A percentile compares a stretch with the other conserved stretches of the same genome.
These are phyloP conservation scores for Phoenix roebelenii DNA, from an alignment of 176 grass and related monocot species.

Conservation along the genomic window DNA sequence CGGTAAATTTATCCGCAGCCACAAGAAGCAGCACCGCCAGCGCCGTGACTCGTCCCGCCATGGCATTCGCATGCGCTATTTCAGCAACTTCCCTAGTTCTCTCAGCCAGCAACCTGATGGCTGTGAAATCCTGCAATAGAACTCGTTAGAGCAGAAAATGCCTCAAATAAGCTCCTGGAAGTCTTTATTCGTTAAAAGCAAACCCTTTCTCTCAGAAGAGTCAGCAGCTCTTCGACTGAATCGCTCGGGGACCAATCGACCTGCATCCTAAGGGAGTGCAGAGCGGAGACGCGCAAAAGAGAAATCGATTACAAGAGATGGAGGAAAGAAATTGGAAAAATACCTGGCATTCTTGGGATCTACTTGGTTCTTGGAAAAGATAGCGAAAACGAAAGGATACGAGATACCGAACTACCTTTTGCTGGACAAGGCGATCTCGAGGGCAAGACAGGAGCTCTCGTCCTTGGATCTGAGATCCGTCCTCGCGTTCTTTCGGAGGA, in stretches of 20 bases:
- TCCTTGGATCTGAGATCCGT: constrained; percentile 33
- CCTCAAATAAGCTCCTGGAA: background rate
- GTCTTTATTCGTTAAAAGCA: background rate
- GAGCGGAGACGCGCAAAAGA: background rate
- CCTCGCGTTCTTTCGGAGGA: constrained; percentile 39
- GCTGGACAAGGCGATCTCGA: constrained; percentile 41
- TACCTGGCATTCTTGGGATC: too few relatives aligned
- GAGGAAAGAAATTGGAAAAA: too few relatives aligned
- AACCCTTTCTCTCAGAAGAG: constrained; percentile 33
- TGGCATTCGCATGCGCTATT: constrained; percentile 41
- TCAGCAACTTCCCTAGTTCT: constrained; percentile 37
- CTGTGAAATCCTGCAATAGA: constrained; percentile 36
- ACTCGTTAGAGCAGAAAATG: constrained; percentile 2
- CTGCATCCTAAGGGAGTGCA: constrained; percentile 29
- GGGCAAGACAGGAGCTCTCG: constrained; percentile 27
- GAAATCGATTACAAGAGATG: background rate
- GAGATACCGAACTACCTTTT: constrained; percentile 12
- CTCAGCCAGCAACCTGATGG: constrained; percentile 40
- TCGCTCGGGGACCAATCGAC: constrained; percentile 33
- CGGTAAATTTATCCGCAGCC: constrained; percentile 35
- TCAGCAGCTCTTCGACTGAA: constrained; percentile 41
- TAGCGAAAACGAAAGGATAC: background rate
- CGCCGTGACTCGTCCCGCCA: constrained; percentile 26
- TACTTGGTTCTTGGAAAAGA: background rate
- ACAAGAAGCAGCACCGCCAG: constrained; percentile 48